Evolutionary conservation across 1,139 yeast genomes (phyloP).

Genomic region (Protomyces pachydermus): DNA sequence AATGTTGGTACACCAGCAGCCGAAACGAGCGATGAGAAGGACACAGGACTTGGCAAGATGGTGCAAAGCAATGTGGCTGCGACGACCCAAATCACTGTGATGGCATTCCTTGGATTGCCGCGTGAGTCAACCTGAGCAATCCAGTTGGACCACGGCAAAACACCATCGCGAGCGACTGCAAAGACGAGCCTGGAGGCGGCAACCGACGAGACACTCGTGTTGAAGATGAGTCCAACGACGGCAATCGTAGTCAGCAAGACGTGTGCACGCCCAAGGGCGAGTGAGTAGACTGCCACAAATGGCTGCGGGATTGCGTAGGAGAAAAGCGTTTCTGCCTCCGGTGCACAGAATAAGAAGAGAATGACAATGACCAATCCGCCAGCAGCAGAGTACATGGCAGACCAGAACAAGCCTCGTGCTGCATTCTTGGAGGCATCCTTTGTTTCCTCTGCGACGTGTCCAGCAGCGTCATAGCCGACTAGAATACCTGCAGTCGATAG

Average conservation of each 20-base stretch:
- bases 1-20: conserved; percentile 37
- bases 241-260: conserved; percentile 34
- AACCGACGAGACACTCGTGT: conserved; percentile 34
- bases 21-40: conserved; percentile 36
- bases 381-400: conserved; percentile 52
- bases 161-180: conserved; percentile 37
- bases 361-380: conserved; percentile 51
- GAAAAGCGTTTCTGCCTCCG: conserved; percentile 45
- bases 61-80: conserved; percentile 35
- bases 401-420: conserved; percentile 53
- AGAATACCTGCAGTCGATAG: conserved; percentile 36
- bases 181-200: conserved; percentile 37
- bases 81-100: conserved; percentile 35
- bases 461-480: conserved; percentile 57
- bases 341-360: conserved; percentile 46
- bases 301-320: conserved; percentile 36
- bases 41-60: conserved; percentile 35
- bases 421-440: conserved; percentile 53
- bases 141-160: conserved; percentile 37
- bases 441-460: conserved; percentile 65
- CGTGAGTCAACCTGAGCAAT: conserved; percentile 33
- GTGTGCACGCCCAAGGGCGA: conserved; percentile 36
- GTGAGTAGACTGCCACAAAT: conserved; percentile 35
- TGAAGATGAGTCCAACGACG: conserved; percentile 33
- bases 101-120: conserved; percentile 35